Base-by-base conservation (phyloP, 2,329 filamentous ascomycete genomes). In the Monilinia aucupariae region DNA sequence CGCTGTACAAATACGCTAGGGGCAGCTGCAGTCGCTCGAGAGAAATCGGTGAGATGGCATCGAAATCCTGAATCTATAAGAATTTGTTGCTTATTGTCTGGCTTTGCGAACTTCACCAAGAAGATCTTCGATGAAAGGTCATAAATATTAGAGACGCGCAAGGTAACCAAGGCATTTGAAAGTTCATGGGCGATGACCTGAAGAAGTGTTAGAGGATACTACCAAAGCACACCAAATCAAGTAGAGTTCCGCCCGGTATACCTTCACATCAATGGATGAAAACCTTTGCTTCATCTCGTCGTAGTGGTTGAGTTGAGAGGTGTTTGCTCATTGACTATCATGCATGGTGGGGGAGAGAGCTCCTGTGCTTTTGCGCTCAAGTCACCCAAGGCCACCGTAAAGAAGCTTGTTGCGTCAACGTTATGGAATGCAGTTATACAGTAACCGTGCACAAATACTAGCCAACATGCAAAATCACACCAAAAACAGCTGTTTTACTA, bases 121-220 rank as follows among this genome's bases (percentile, higher is more conserved):
- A 97, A 91, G 73, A 97, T 97, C 74, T 93, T 92, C 68, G 92
- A 92, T 66, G 91, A 96, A 64, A 99, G 85, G 75, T 99, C 94
- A 79, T 99, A 97, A 75, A 97, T 88, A 74, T 99, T 99, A 66
- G 90, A 86, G 58, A 97, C 84, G 67, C 94, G 90, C 66, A 97
- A 82, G 64, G 85, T 85, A 64, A 88, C 85, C 61, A 99, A 82
- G 68, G 82, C 84, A 67, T 84, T 80, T 64, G 91, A 88, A 66
- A 99, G 89, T 82, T 99, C 94, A 75, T 96, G 91, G 63, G 92
- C 89, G 74, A 97, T 96, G 76, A 96, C 91, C 91, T 96, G 34
- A 12, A 25, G 17, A 30, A 49, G 43, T 27, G 30, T 62, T 58
- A 62, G 34, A 30, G 13, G 9, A 9, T 6, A 45, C 4, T 10